phyloP scores from a whole-genome alignment of 306 rosid genomes.

The Corylus heterophylla region DNA sequence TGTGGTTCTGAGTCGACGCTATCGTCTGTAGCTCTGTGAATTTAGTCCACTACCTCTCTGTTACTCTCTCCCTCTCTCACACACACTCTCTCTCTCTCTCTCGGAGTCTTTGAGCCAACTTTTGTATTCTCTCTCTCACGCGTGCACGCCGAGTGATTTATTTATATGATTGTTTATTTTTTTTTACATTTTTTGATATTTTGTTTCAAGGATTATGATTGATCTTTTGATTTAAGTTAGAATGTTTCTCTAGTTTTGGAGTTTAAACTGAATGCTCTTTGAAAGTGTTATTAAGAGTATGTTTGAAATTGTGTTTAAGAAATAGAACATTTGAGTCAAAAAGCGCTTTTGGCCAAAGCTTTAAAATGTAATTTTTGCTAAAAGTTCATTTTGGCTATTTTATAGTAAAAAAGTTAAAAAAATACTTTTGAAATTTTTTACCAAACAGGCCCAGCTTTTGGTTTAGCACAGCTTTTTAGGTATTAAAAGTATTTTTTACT shows the following conservation, averaged over 20 bases:
- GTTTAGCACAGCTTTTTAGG: too few species aligned
- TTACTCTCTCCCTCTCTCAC: slow-evolving; percentile 27
- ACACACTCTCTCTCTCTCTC: neutral
- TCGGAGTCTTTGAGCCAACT: neutral
- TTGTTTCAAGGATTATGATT: neutral
- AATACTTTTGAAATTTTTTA: too few species aligned
- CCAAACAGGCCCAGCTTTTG: too few species aligned
- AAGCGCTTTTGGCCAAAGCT: too few species aligned
- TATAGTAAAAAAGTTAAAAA: too few species aligned
- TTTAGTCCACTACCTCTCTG: slow-evolving; percentile 91
- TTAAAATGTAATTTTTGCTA: too few species aligned
- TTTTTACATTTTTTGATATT: neutral
- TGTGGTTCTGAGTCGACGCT: slow-evolving; percentile 99
- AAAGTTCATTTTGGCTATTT: too few species aligned
- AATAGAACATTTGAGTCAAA: too few species aligned
- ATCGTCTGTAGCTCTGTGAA: slow-evolving; percentile 84
- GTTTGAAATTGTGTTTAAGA: too few species aligned
- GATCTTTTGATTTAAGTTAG: neutral
- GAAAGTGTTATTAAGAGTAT: neutral
- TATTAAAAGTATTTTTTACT: too few species aligned
- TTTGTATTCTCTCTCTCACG: neutral
- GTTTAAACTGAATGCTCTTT: neutral
- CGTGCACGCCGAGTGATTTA: too few species aligned
- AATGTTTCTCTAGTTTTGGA: neutral
- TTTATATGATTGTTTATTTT: neutral